Percentiles rank a stretch among this genome's conserved stretches.
Evolutionary conservation across 2,329 filamentous ascomycete genomes (phyloP).

Genomic region (Venturia asperata): DNA sequence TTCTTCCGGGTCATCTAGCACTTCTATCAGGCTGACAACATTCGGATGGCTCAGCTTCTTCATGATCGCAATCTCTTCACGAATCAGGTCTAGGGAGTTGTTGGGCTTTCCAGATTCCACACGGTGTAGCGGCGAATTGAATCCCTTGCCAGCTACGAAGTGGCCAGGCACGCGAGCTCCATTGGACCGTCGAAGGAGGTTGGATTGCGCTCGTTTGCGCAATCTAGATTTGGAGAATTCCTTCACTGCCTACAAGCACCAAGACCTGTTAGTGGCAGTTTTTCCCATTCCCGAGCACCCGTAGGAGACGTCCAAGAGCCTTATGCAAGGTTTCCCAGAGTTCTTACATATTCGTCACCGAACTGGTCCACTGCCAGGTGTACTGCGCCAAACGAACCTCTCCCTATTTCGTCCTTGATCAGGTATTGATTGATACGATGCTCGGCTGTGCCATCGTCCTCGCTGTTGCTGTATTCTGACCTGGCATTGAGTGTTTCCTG

Average conservation of each 20-base stretch:
- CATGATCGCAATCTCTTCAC: conserved; percentile 97
- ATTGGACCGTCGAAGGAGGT: conserved; percentile 65
- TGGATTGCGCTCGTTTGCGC: conserved; percentile 82
- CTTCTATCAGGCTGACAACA: conserved; percentile 86
- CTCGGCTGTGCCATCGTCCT: conserved; percentile 71
- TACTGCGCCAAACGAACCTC: conserved; percentile 90
- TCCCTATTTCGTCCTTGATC: conserved; percentile 91
- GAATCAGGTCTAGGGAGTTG: conserved; percentile 76
- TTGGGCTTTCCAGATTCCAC: conserved; percentile 44
- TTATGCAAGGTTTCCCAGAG: conserved; percentile 1
- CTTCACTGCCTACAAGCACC: conserved; percentile 68
- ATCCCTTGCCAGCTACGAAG: conserved; percentile 46
- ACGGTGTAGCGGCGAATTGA: conserved; percentile 58
- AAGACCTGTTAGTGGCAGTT: conserved; percentile 24
- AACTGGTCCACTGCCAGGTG: conserved; percentile 86
- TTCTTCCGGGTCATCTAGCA: conserved; percentile 89
- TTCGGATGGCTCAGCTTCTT: conserved; percentile 96
- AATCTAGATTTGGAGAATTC: conserved; percentile 93
- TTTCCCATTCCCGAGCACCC: not conserved
- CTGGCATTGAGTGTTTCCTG: conserved; percentile 88
- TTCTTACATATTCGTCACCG: conserved; percentile 81
- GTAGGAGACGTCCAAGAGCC: not conserved
- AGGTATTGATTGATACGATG: conserved; percentile 92
- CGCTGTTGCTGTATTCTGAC: conserved; percentile 78
- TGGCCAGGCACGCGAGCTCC: conserved; percentile 46